Conservation (phyloP, 345 rosid genomes). For the Physaria fendleri region DNA sequence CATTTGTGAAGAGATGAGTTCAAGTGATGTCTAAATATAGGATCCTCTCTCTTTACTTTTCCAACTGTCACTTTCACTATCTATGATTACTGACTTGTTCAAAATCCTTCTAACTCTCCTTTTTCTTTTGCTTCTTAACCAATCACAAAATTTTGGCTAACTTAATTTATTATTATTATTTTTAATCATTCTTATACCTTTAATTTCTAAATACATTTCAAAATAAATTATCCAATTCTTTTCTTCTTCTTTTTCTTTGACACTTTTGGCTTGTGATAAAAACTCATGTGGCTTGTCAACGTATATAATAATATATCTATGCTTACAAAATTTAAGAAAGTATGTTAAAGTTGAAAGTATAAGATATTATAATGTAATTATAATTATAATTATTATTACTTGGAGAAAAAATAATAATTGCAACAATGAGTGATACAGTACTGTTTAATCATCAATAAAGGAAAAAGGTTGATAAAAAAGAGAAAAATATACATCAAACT, state of each 20-base stretch:
- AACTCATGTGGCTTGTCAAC: slow-evolving; percentile 28
- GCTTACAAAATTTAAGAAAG: background rate
- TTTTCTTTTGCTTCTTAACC: slow-evolving; percentile 13
- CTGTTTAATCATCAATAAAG: slow-evolving; percentile 25
- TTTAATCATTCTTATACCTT: background rate
- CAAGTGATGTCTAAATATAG: slow-evolving; percentile 28
- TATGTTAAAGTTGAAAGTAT: slow-evolving; percentile 14
- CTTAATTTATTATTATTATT: too few relatives aligned
- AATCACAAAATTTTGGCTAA: slow-evolving; percentile 18
- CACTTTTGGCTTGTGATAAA: slow-evolving; percentile 23
- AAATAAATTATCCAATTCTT: background rate
- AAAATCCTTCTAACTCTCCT: slow-evolving; percentile 16
- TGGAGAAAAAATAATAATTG: slow-evolving; percentile 13
- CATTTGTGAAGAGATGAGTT: slow-evolving; percentile 8
- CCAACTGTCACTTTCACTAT: slow-evolving; percentile 30
- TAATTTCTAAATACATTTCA: too few relatives aligned
- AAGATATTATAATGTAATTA: background rate
- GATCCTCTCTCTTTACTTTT: slow-evolving; percentile 11
- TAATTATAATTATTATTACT: slow-evolving; percentile 9
- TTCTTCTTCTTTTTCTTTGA: background rate
- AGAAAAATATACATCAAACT: background rate
- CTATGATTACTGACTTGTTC: slow-evolving; percentile 31
- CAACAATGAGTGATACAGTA: slow-evolving; percentile 31
- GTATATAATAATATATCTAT: slow-evolving; percentile 19
- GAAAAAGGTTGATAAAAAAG: too few relatives aligned